Evolutionary conservation across 2,329 filamentous ascomycete genomes (phyloP).

Genomic region (Magnaporthales sp.): DNA sequence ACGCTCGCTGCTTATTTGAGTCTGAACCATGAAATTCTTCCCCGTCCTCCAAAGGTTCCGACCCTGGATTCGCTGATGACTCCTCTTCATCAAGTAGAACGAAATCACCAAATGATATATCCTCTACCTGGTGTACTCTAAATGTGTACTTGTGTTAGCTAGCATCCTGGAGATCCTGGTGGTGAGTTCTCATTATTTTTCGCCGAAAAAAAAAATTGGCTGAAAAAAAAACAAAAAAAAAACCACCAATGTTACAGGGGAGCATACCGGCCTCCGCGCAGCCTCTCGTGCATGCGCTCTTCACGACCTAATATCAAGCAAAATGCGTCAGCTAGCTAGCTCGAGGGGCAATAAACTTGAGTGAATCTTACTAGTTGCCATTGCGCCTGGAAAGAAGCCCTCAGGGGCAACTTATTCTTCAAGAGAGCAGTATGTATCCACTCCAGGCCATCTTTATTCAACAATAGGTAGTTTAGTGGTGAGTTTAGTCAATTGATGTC

Average conservation of each 20-base stretch:
- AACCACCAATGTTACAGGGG: background rate
- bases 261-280: conserved; percentile 54
- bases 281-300: conserved; percentile 55
- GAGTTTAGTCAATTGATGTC: background rate
- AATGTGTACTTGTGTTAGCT: background rate
- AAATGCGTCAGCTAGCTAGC: background rate
- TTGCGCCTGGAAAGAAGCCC: conserved; percentile 9
- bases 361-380: conserved; percentile 24
- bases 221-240: background rate
- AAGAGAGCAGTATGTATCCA: background rate
- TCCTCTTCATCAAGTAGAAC: conserved; percentile 21
- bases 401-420: background rate
- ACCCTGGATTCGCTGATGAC: conserved; percentile 7
- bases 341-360: background rate
- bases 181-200: background rate
- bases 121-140: conserved; percentile 48
- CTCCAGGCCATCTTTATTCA: background rate
- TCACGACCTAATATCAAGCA: conserved; percentile 37
- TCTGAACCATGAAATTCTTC: background rate
- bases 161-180: background rate
- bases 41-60: conserved; percentile 6
- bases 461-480: background rate
- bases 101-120: conserved; percentile 50
- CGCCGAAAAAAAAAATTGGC: conserved; percentile 3
- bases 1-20: background rate